A percentile compares a stretch with the other conserved stretches of the same genome.
These are phyloP conservation scores for Suhomyces chickasaworum DNA, from an alignment of 1,139 yeast genomes.

Conservation along the genomic window DNA sequence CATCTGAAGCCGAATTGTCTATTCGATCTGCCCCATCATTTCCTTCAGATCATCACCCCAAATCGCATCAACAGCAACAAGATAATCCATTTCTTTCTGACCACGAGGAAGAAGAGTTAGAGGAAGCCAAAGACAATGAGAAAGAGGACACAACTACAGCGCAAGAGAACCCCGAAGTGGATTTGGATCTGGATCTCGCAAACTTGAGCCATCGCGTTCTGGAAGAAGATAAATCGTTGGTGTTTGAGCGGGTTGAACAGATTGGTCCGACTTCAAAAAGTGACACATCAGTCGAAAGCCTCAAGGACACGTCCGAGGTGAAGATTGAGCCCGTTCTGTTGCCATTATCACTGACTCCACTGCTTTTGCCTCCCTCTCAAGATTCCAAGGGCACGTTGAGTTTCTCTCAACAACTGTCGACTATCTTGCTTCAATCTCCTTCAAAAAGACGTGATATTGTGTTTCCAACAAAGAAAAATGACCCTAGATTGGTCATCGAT, in stretches of 20 bases:
- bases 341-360: constrained; percentile 5
- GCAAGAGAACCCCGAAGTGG: not conserved
- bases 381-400: constrained; percentile 20
- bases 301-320: constrained; percentile 4
- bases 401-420: constrained; percentile 34
- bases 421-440: constrained; percentile 33
- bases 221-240: constrained; percentile 9
- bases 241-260: constrained; percentile 13
- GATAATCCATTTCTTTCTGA: constrained; percentile 8
- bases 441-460: constrained; percentile 27
- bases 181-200: not conserved
- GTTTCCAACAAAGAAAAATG: constrained; percentile 21
- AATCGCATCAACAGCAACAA: constrained; percentile 1
- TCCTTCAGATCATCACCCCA: not conserved
- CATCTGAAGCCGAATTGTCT: constrained; percentile 6
- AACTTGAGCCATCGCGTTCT: not conserved
- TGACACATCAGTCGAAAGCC: constrained; percentile 17
- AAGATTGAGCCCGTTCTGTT: constrained; percentile 5
- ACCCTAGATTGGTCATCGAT: constrained; percentile 72
- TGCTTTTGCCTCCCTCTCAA: constrained; percentile 3
- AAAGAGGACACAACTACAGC: not conserved
- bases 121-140: not conserved
- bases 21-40: not conserved
- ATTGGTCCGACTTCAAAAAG: constrained; percentile 8
- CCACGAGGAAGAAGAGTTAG: not conserved